Evolutionary conservation across 768 basidiomycete species (phyloP), one percentile per base, ranked within the genome.

Genomic region (Trametes meyenii): DNA sequence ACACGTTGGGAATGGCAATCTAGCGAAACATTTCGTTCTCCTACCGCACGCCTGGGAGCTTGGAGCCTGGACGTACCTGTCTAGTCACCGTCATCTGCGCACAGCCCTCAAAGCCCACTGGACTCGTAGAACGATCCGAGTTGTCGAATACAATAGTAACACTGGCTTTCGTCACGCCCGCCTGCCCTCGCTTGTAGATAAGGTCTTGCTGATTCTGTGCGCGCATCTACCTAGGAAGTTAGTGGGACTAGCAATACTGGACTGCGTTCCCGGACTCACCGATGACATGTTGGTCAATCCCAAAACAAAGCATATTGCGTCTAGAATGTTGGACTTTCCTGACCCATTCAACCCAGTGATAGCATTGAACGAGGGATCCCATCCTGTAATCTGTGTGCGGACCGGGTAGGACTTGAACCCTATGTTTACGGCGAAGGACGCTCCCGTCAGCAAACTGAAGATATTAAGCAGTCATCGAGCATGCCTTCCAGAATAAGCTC

Each of bases 121-220:
- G 97, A 66, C 91, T 92, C 60, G 84, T 93, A 21, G 83, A 80
- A 12, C 85, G 81, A 73, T 98, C 96, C 0, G 94, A 92, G 73
- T 99, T 99, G 81, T 98, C 94, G 70, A 99, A 99, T 2, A 99
- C 96, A 69, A 98, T 94, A 33, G 97, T 98, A 3, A 99, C 97
- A 64, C 93, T 96, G 4, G 97, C 97, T 79, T 96, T 96, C 12
- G 93, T 94, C 61, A 98, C 82, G 11, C 97, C 97, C 21, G 97
- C 96, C 74, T 98, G 96, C 0, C 97, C 97, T 39, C 97, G 90
- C 75, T 99, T 99, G 83, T 99, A 99, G 58, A 99, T 98, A 68
- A 99, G 86, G 73, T 99, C 97, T 74, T 94, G 91, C 71, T 97
- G 91, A 76, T 98, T 98, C 65, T 90, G 83, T 16, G 93, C 95